These are phyloP conservation scores for Xerocomus brunneocitrinus DNA, from an alignment of 768 basidiomycete species.

Conservation along the genomic window DNA sequence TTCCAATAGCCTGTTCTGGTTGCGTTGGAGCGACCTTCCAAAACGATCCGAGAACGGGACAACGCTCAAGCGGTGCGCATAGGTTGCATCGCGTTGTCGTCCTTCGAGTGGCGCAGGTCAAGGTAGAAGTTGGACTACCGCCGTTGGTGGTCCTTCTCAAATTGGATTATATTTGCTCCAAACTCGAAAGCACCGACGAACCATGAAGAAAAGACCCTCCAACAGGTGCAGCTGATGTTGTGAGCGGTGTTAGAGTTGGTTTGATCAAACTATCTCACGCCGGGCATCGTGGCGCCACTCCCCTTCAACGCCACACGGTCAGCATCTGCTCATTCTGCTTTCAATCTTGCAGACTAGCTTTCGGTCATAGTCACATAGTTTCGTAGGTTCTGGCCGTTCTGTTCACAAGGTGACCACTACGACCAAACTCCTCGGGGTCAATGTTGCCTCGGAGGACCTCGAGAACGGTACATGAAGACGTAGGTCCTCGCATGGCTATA, in stretches of 20 bases:
- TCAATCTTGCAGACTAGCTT: background rate
- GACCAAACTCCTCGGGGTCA: background rate
- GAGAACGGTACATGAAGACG: background rate
- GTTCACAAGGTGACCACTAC: background rate
- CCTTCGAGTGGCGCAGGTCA: background rate
- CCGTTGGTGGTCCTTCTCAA: conserved; percentile 2
- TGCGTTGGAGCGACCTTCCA: background rate
- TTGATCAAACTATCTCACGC: background rate
- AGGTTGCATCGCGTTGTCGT: conserved; percentile 4
- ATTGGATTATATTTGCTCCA: background rate
- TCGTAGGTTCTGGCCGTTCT: background rate
- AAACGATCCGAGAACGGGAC: background rate
- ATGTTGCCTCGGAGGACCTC: background rate
- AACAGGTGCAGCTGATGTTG: background rate
- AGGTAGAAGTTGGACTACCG: background rate
- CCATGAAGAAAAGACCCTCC: background rate
- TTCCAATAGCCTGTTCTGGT: background rate
- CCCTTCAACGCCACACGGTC: background rate
- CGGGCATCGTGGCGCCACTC: background rate
- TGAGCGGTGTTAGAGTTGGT: background rate
- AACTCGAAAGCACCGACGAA: conserved; percentile 11
- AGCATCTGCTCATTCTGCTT: background rate
- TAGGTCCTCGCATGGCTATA: background rate
- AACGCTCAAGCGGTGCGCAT: background rate
- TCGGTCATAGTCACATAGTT: background rate